phyloP scores from a whole-genome alignment of 768 basidiomycete genomes.

The Mycena crocata region DNA sequence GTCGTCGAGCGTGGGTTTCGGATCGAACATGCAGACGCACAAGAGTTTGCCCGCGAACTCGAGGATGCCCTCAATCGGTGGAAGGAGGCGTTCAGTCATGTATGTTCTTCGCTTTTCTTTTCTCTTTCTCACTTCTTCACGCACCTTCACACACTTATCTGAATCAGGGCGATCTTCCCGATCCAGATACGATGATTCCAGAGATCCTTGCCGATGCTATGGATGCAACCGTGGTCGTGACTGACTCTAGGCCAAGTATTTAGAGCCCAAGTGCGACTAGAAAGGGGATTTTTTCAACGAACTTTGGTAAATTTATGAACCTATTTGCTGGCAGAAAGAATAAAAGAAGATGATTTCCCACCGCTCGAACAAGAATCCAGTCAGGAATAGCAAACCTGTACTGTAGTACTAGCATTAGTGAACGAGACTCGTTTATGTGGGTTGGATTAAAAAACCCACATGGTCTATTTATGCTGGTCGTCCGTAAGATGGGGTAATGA shows the following conservation, averaged over 20 bases:
- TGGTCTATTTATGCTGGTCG: no score
- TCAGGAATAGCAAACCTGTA: no score
- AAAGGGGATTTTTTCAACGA: no score
- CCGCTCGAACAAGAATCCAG: no score
- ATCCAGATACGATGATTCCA: constrained; percentile 18
- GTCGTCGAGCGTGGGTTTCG: constrained; percentile 10
- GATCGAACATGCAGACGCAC: constrained; percentile 5
- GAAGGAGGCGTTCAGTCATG: constrained; percentile 15
- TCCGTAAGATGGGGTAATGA: no score
- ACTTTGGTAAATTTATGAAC: no score
- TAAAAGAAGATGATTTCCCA: no score
- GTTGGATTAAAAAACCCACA: no score
- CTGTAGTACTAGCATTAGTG: no score
- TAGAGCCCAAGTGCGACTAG: no score
- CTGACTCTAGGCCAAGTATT: constrained; percentile 7
- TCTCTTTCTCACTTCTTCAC: constrained; percentile 9
- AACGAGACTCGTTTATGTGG: no score
- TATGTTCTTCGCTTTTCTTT: constrained; percentile 11
- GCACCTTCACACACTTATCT: constrained; percentile 3
- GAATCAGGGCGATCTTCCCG: constrained; percentile 15
- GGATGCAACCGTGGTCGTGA: background rate
- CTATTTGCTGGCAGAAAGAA: no score
- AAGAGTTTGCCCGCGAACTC: constrained; percentile 14
- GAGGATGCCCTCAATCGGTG: constrained; percentile 5
- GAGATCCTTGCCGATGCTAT: constrained; percentile 6